phyloP scores from a whole-genome alignment of 139 green algal genomes.

The Ostreobium quekettii region DNA sequence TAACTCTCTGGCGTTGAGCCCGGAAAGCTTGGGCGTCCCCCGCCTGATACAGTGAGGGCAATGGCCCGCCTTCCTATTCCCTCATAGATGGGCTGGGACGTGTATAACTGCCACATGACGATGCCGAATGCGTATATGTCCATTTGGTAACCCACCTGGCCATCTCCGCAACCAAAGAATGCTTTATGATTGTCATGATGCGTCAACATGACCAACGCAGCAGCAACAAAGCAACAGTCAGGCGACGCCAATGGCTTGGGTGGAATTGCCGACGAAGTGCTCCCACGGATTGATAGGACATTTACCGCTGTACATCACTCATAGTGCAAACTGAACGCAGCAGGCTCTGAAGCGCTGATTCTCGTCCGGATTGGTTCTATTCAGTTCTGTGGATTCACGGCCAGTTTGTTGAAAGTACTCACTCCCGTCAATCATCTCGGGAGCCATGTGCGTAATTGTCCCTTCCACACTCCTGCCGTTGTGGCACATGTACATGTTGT shows the following conservation, averaged over 20 bases:
- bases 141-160: slow-evolving; percentile 8
- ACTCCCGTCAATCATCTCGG: too few relatives aligned
- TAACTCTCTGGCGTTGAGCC: not conserved
- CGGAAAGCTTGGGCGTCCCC: not conserved
- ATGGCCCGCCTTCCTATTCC: not conserved
- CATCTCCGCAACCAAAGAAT: not conserved
- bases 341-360: too few relatives aligned
- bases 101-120: slow-evolving; percentile 27
- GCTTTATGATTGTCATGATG: not conserved
- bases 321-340: too few relatives aligned
- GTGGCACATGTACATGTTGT: not conserved
- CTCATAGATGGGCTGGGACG: slow-evolving; percentile 17
- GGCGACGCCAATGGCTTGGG: slow-evolving; percentile 16
- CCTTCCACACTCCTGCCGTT: slow-evolving; percentile 19
- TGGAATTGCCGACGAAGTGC: slow-evolving; percentile 5
- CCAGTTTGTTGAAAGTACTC: too few relatives aligned
- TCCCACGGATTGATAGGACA: slow-evolving; percentile 13
- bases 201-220: slow-evolving; percentile 16
- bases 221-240: not conserved
- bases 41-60: not conserved
- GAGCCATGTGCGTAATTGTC: slow-evolving; percentile 28
- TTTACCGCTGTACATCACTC: too few relatives aligned
- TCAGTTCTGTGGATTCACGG: too few relatives aligned
- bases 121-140: slow-evolving; percentile 26
- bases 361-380: too few relatives aligned